These are phyloP conservation scores for Pseudopithomyces chartarum DNA, from an alignment of 2,329 filamentous ascomycete species.

Conservation along the genomic window DNA sequence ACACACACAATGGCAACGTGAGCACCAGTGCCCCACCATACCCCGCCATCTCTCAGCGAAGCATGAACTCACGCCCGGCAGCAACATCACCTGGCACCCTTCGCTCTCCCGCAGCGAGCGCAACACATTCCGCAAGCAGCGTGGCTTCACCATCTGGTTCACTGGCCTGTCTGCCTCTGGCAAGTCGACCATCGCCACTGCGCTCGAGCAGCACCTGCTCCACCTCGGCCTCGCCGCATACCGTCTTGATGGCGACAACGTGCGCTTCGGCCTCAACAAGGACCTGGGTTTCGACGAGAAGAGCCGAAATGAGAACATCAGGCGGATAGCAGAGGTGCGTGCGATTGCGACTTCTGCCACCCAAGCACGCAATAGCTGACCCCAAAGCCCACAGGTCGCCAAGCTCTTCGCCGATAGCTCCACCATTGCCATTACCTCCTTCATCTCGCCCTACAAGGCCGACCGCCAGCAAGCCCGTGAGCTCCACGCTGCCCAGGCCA, in stretches of 20 bases:
- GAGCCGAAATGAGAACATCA: conserved; percentile 97
- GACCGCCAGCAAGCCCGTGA: conserved; percentile 83
- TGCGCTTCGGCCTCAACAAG: conserved; percentile 97
- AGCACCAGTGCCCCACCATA: conserved; percentile 38
- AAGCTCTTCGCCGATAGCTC: conserved; percentile 94
- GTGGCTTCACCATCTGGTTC: conserved; percentile 95
- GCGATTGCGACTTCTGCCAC: conserved; percentile 9
- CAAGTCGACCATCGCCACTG: conserved; percentile 96
- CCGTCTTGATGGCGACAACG: conserved; percentile 96
- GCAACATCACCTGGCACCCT: conserved; percentile 90
- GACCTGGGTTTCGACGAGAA: conserved; percentile 92
- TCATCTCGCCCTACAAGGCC: conserved; percentile 92
- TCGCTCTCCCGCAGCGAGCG: conserved; percentile 80
- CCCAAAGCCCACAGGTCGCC: conserved; percentile 66
- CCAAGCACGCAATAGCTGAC: conserved; percentile 22
- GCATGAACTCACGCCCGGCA: conserved; percentile 45
- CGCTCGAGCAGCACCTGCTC: conserved; percentile 94
- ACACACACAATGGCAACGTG: conserved; percentile 42
- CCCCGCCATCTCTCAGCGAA: conserved; percentile 33
- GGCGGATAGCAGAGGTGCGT: conserved; percentile 80
- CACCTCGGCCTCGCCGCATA: conserved; percentile 84
- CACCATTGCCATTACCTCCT: conserved; percentile 88
- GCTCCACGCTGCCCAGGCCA: conserved; percentile 68
- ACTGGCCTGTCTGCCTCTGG: conserved; percentile 95
- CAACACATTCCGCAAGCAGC: conserved; percentile 75